phyloP scores from a whole-genome alignment of 1,284 basidiomycete species.

The Leccinum angustisporum region DNA sequence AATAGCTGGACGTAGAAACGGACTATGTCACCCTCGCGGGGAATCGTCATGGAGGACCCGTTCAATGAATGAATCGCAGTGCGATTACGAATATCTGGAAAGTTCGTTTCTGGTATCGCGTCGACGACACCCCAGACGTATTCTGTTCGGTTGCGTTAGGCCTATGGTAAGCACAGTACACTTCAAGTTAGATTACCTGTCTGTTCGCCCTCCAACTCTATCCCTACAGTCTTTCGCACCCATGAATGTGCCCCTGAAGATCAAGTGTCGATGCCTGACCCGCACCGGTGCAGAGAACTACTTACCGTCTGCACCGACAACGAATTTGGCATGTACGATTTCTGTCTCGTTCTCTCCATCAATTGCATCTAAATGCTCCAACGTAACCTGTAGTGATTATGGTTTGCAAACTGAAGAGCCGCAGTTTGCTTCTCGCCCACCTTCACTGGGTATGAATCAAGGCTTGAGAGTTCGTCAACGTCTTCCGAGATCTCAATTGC shows the following conservation, averaged over 20 bases:
- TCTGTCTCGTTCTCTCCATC: conserved; percentile 25
- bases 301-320: conserved; percentile 60
- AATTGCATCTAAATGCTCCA: conserved; percentile 20
- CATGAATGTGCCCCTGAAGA: conserved; percentile 69
- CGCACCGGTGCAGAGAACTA: neutral
- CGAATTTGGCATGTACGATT: conserved; percentile 45
- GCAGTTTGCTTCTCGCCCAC: conserved; percentile 32
- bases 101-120: neutral
- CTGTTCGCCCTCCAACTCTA: conserved; percentile 36
- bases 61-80: neutral
- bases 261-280: neutral
- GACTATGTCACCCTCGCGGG: conserved; percentile 67
- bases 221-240: conserved; percentile 65
- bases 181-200: neutral
- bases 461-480: conserved; percentile 41
- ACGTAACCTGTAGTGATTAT: conserved; percentile 35
- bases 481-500: conserved; percentile 51
- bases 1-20: conserved; percentile 74
- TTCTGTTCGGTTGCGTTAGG: neutral
- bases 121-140: neutral
- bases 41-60: conserved; percentile 26
- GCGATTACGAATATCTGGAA: conserved; percentile 1
- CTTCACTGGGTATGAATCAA: conserved; percentile 51
- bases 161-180: neutral
- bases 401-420: neutral